Evolutionary conservation across 257 asterid genomes (phyloP).

Genomic region (Schizonepeta tenuifolia): DNA sequence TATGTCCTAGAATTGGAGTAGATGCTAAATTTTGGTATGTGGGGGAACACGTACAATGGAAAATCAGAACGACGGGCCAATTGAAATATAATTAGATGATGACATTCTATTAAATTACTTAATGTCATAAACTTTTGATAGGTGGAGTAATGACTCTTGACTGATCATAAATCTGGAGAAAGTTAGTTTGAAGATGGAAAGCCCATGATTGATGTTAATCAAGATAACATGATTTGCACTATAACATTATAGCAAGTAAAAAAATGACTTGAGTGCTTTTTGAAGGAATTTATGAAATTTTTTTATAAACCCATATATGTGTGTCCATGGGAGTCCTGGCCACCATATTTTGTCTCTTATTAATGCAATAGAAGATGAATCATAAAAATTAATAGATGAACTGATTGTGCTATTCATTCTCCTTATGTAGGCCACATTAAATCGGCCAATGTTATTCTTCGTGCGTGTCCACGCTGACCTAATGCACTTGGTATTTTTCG

Average conservation of each 20-base stretch:
- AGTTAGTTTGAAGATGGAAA: not conserved
- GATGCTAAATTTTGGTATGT: not conserved
- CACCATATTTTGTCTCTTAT: too few species aligned
- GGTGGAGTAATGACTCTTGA: slow-evolving; percentile 7
- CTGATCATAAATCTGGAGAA: not conserved
- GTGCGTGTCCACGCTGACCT: too few species aligned
- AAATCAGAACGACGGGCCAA: not conserved
- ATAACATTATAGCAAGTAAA: not conserved
- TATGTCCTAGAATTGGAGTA: not conserved
- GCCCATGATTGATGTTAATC: slow-evolving; percentile 36
- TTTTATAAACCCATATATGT: too few species aligned
- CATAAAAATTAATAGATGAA: too few species aligned
- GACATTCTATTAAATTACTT: not conserved
- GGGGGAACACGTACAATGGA: not conserved
- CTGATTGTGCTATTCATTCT: too few species aligned
- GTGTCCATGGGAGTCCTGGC: too few species aligned
- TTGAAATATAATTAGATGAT: not conserved
- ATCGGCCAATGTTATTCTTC: too few species aligned
- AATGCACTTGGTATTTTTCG: too few species aligned
- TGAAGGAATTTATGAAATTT: not conserved
- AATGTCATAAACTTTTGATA: not conserved
- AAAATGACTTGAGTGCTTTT: not conserved
- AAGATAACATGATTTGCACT: slow-evolving; percentile 20
- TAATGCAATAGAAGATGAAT: too few species aligned
- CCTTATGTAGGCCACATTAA: too few species aligned